Conservation (phyloP, 1,139 yeast species). For the Tardiomyces depauwii region DNA sequence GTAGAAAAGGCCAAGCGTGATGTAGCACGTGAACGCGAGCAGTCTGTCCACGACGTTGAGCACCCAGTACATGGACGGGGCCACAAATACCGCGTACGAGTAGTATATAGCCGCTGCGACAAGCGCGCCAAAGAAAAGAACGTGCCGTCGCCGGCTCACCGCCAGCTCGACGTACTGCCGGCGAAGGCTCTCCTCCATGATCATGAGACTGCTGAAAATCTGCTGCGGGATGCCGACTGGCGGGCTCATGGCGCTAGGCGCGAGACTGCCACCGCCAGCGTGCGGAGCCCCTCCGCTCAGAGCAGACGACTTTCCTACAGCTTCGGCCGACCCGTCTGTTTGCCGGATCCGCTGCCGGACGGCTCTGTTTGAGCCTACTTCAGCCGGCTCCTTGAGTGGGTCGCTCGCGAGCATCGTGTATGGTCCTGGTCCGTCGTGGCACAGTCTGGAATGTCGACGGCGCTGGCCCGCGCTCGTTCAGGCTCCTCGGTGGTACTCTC, state of each 20-base stretch:
- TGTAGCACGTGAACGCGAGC: conserved; percentile 49
- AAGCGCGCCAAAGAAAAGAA: conserved; percentile 52
- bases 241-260: too few species aligned
- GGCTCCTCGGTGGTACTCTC: too few species aligned
- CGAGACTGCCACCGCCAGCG: too few species aligned
- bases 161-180: conserved; percentile 69
- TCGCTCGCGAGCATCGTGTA: not conserved
- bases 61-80: conserved; percentile 25
- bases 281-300: too few species aligned
- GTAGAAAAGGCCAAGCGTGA: conserved; percentile 68
- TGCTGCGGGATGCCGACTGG: not conserved
- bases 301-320: too few species aligned
- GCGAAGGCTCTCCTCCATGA: conserved; percentile 75
- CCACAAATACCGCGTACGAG: conserved; percentile 20
- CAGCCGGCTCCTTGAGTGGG: not conserved
- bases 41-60: conserved; percentile 38
- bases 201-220: conserved; percentile 65
- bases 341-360: too few species aligned
- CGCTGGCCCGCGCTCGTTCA: too few species aligned
- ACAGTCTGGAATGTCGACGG: too few species aligned
- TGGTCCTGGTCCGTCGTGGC: too few species aligned
- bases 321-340: too few species aligned
- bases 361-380: too few species aligned
- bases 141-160: conserved; percentile 58
- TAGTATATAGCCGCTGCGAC: conserved; percentile 21